Base-by-base conservation (phyloP, 768 basidiomycete species). In the Mycena albidolilacea region DNA sequence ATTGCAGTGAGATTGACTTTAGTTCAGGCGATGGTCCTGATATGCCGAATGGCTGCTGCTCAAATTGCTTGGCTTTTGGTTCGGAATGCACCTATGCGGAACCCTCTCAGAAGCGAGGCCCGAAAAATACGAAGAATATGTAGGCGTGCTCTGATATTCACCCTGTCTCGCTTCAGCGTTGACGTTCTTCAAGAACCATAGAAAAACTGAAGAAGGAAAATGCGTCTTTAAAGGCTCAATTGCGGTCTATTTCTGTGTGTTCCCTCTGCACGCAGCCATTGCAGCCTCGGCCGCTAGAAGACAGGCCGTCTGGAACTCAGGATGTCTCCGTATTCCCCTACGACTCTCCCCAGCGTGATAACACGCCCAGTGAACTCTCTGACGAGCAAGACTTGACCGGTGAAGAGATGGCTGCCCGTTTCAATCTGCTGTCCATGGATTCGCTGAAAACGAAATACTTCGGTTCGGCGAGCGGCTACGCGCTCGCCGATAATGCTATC, bases 171-270 rank as follows among this genome's bases (percentile, higher is more conserved):
- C 79, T 11, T 60, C 17, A 7, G 79, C 79, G 15, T 79, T 82
- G 30, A 44, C 44, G 5, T 30, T 7, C 21, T 37, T 21, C 74
- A 12, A 83, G 75, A 48, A 11, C 55, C n/a, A 82, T 92, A 37
- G 85, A 85, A 52, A 85, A 87, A 44, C 86, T 93, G 43, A 87
- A 89, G n/a, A 50, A n/a, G n/a, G 48, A 50, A 50, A 50, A n/a
- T 7, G 48, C n/a, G 14, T 19, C 7, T 50, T 50, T 50, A n/a
- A 50, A 50, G 10, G 48, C 48, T 1, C 19, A 50, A 50, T 10
- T 50, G 19, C 17, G 48, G n/a, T 19, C 48, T 48, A 11, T 48
- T 50, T 50, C 48, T n/a, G 19, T 50, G 19, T 50, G 48, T 50
- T 50, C 48, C 19, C 48, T 50, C 48, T 50, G 48, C n/a, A 1